Evolutionary conservation across 2,329 filamentous ascomycete species (phyloP).

Genomic region (Aspergillus brunneoviolaceus): DNA sequence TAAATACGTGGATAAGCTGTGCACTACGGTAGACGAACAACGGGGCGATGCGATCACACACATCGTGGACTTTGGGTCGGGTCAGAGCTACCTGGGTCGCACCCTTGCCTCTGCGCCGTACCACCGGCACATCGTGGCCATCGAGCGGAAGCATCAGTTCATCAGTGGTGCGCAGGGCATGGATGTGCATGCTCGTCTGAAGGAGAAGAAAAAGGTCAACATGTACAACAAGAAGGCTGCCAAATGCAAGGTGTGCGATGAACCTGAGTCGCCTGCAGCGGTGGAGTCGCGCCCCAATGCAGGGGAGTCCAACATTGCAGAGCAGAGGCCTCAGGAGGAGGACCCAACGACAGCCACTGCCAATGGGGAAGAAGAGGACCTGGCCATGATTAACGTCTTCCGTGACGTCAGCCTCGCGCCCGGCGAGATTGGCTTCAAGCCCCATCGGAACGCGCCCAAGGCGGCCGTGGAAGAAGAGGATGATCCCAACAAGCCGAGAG

Average conservation of each 20-base stretch:
- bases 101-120: slow-evolving; percentile 83
- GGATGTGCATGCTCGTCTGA: slow-evolving; percentile 77
- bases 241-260: slow-evolving; percentile 24
- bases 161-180: slow-evolving; percentile 81
- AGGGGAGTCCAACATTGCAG: not conserved
- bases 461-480: slow-evolving; percentile 13
- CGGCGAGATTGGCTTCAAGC: slow-evolving; percentile 26
- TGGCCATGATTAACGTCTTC: slow-evolving; percentile 33
- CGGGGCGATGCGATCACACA: slow-evolving; percentile 64
- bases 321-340: slow-evolving; percentile 4
- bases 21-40: slow-evolving; percentile 53
- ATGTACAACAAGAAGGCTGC: slow-evolving; percentile 75
- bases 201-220: slow-evolving; percentile 69
- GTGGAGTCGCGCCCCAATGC: slow-evolving; percentile 2
- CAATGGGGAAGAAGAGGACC: slow-evolving; percentile 24
- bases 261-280: slow-evolving; percentile 12
- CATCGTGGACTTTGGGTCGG: slow-evolving; percentile 92
- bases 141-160: slow-evolving; percentile 84
- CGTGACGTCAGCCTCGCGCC: slow-evolving; percentile 35
- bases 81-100: slow-evolving; percentile 92
- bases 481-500: slow-evolving; percentile 23
- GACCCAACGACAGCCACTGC: slow-evolving; percentile 9
- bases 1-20: slow-evolving; percentile 73
- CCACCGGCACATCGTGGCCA: slow-evolving; percentile 81
- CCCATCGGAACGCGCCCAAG: slow-evolving; percentile 12